Evolutionary conservation across 345 rosid genomes (phyloP), one percentile per base, ranked within the genome.

Genomic region (Gynandropsis gynandra): DNA sequence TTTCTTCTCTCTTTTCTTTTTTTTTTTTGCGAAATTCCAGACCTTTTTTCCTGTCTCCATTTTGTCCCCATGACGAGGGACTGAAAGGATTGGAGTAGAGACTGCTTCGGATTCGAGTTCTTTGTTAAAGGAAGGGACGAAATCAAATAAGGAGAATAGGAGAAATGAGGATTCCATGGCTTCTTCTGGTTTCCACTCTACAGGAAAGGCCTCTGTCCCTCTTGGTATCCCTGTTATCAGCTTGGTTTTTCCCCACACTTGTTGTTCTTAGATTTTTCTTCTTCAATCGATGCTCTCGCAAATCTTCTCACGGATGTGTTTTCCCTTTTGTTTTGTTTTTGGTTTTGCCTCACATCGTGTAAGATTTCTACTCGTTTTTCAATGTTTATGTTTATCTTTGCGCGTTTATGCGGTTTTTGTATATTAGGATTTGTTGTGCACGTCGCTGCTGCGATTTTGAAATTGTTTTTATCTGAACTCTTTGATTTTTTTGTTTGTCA

Each of bases 171-270:
- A n/a, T 32, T 40, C 33, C 47, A 27, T 50, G 19, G 16, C 51
- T 65, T 52, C 57, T 78, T 37, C 33, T 59, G 4, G 9, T 72
- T 56, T 49, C 52, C 24, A 42, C 73, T 47, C 29, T 24, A 60
- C 83, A 76, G 81, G 85, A 59, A 59, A 69, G 73, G 21, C 31
- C 3, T 32, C 49, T 20, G 7, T 41, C 16, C 36, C 13, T 39
- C 14, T n/a, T 4, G 4, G 5, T 56, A 15, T 11, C 42, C 3
- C 16, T 11, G 15, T 5, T 4, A 24, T 5, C 29, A 5, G 29
- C 29, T 33, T 21, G 1, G 8, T 33, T 0, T 50, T 10, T 40
- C 5, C 35, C n/a, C 14, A 52, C n/a, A n/a, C n/a, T n/a, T n/a
- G n/a, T n/a, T n/a, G n/a, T n/a, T n/a, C 29, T 24, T 24, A 24